Percentiles rank a stretch among this genome's conserved stretches.
Conservation (phyloP, 2,329 filamentous ascomycete genomes). For the Alternaria burnsii region DNA sequence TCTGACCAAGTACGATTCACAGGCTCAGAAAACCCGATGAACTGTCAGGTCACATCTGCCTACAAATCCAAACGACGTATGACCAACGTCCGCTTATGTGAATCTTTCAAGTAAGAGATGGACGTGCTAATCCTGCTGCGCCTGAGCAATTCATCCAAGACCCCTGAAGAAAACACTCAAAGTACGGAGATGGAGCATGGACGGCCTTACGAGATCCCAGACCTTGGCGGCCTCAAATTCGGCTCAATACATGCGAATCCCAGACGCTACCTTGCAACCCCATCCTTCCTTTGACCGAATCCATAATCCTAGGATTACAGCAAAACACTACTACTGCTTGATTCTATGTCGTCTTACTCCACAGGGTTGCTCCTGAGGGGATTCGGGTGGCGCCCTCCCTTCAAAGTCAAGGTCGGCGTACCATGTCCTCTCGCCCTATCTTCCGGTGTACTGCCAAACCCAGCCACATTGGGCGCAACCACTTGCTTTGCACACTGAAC, state of each 20-base stretch:
- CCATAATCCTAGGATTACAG: neutral
- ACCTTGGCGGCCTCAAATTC: neutral
- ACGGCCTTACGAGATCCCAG: neutral
- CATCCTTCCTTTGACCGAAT: neutral
- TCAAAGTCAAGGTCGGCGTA: conserved; percentile 21
- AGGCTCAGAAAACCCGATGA: neutral
- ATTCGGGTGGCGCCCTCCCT: conserved; percentile 26
- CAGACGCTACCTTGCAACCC: neutral
- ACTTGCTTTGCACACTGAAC: neutral
- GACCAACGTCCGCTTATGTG: neutral
- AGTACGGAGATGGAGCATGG: neutral
- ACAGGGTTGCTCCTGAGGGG: conserved; percentile 31
- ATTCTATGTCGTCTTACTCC: neutral
- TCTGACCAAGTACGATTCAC: neutral
- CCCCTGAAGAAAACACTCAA: neutral
- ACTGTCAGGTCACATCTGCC: neutral
- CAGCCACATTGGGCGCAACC: neutral
- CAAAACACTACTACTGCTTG: neutral
- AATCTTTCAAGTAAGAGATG: neutral
- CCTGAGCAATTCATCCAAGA: neutral
- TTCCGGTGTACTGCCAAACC: conserved; percentile 18
- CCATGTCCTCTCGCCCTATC: conserved; percentile 31
- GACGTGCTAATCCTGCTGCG: neutral
- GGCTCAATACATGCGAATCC: neutral
- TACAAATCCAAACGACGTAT: neutral